Percentiles rank a stretch among this genome's conserved stretches.
Conservation (phyloP, 805 yeast genomes). For the Candida silvicultrix region DNA sequence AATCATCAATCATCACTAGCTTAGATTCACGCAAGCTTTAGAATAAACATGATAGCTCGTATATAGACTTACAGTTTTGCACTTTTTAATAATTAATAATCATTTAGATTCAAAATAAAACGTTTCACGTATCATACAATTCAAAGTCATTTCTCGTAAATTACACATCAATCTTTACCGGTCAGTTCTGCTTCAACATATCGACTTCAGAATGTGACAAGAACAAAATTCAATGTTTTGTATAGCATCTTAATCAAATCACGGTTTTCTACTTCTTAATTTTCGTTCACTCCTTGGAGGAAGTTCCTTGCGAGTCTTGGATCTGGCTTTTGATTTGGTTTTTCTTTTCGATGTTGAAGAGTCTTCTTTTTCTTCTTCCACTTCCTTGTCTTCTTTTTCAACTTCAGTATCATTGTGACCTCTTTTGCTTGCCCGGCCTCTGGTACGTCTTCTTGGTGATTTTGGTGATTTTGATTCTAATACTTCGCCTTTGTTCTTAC, state of each 20-base stretch:
- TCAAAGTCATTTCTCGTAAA: neutral
- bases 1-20: too few species aligned
- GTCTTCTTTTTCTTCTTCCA: neutral
- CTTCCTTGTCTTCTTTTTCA: neutral
- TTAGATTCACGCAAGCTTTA: neutral
- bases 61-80: neutral
- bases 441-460: slow-evolving; percentile 1
- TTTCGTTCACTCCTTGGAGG: slow-evolving; percentile 1
- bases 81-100: neutral
- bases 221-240: too few species aligned
- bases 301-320: neutral
- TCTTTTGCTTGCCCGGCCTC: neutral
- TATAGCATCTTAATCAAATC: too few species aligned
- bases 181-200: too few species aligned
- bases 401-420: neutral
- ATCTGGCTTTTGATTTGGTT: neutral
- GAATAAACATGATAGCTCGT: neutral
- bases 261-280: slow-evolving; percentile 10
- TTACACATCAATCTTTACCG: too few species aligned
- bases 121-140: neutral
- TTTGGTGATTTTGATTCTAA: neutral
- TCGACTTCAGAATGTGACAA: too few species aligned
- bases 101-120: neutral
- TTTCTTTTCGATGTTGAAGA: neutral
- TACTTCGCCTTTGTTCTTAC: too few species aligned